phyloP scores from a whole-genome alignment of 2,329 filamentous ascomycete species.

The Cladosporium sp. region DNA sequence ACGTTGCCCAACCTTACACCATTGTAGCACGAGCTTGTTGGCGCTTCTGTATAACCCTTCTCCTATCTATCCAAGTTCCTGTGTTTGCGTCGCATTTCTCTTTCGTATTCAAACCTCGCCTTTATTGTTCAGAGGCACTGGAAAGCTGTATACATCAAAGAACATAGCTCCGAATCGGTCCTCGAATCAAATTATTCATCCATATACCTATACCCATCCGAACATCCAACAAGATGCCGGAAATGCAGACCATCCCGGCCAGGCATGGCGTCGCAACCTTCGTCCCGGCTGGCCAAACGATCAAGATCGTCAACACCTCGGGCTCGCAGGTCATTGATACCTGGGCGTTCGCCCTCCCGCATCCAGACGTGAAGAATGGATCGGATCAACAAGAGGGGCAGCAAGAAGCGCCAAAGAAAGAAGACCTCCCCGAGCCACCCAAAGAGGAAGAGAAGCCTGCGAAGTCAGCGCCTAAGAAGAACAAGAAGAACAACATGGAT shows the following conservation, averaged over 20 bases:
- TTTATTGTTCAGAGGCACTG: background rate
- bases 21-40: conserved; percentile 1
- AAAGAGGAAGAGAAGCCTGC: conserved; percentile 24
- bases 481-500: conserved; percentile 30
- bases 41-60: background rate
- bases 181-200: background rate
- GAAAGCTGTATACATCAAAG: background rate
- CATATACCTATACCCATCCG: background rate
- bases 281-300: conserved; percentile 49
- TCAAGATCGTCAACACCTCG: conserved; percentile 54
- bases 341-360: conserved; percentile 51
- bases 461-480: conserved; percentile 26
- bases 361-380: conserved; percentile 40
- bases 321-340: conserved; percentile 53
- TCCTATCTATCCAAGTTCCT: background rate
- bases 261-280: conserved; percentile 53
- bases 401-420: conserved; percentile 24
- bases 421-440: conserved; percentile 24
- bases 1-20: conserved; percentile 1
- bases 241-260: conserved; percentile 48
- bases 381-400: conserved; percentile 27
- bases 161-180: background rate
- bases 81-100: background rate
- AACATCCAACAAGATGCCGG: conserved; percentile 5
- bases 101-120: background rate